Percentiles rank a stretch among this genome's conserved stretches.
Evolutionary conservation across 1,284 basidiomycete genomes (phyloP).

Genomic region (Lentinula novae-zelandiae): DNA sequence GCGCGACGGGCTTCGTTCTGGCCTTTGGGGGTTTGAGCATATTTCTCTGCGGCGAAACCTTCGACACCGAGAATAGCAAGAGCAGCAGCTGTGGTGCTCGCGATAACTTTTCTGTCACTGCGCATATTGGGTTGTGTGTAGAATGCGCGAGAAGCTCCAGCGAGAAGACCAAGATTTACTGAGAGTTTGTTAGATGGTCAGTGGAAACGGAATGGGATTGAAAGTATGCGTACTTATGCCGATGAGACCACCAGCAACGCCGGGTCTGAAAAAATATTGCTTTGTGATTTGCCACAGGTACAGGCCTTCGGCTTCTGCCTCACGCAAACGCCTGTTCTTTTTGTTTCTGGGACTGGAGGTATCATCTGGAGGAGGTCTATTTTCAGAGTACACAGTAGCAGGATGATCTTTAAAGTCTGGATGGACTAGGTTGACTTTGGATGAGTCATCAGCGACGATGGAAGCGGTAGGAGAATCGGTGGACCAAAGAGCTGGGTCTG

Average conservation of each 20-base stretch:
- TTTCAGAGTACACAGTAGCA: constrained; percentile 35
- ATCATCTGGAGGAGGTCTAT: constrained; percentile 13
- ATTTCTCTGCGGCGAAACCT: constrained; percentile 62
- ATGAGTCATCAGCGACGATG: constrained; percentile 42
- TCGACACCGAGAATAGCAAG: constrained; percentile 59
- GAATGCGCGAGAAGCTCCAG: constrained; percentile 58
- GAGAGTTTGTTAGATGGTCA: constrained; percentile 1
- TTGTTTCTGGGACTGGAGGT: constrained; percentile 10
- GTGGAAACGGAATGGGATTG: background rate
- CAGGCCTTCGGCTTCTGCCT: constrained; percentile 50
- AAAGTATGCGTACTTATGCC: constrained; percentile 54
- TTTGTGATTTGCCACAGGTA: constrained; percentile 57
- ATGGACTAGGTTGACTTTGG: constrained; percentile 53
- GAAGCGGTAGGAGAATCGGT: constrained; percentile 41
- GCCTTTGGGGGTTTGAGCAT: constrained; percentile 57
- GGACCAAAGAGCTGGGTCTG: constrained; percentile 60
- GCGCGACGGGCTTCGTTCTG: constrained; percentile 54
- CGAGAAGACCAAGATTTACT: constrained; percentile 75
- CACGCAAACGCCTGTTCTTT: constrained; percentile 32
- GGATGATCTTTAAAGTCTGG: constrained; percentile 47
- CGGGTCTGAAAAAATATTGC: constrained; percentile 61
- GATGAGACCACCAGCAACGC: constrained; percentile 69
- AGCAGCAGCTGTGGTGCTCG: constrained; percentile 49
- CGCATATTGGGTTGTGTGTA: constrained; percentile 66
- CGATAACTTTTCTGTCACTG: constrained; percentile 54